Evolutionary conservation across 176 grass and related monocot species (phyloP).

Genomic region (Urochloa ruziziensis): DNA sequence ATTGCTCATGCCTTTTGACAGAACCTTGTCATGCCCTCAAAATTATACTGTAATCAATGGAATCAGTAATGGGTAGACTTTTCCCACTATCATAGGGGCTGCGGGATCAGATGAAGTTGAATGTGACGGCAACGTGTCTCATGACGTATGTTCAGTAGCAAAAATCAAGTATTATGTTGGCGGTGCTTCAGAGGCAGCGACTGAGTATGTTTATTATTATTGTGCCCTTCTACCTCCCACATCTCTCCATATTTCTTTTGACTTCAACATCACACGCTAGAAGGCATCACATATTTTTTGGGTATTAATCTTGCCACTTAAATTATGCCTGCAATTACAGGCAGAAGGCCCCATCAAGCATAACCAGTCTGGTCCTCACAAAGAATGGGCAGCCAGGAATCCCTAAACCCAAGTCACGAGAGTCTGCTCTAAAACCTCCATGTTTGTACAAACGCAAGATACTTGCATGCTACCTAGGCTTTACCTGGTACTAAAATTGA

Average conservation of each 20-base stretch:
- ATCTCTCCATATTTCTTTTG: background rate
- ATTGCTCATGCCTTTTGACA: conserved; percentile 13
- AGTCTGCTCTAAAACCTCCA: conserved; percentile 53
- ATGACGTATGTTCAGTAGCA: conserved; percentile 55
- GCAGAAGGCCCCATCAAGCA: conserved; percentile 53
- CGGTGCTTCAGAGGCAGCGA: conserved; percentile 49
- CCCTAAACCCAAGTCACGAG: conserved; percentile 53
- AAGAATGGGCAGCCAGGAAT: conserved; percentile 57
- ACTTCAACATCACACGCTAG: background rate
- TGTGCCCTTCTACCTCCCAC: no score
- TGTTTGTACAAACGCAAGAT: conserved; percentile 17
- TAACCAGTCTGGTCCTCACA: conserved; percentile 49
- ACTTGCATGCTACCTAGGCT: background rate
- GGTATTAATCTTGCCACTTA: background rate
- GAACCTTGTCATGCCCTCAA: conserved; percentile 16
- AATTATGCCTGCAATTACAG: conserved; percentile 44
- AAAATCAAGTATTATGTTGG: conserved; percentile 70
- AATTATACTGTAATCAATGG: conserved; percentile 27
- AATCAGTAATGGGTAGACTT: conserved; percentile 16
- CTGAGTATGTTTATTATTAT: conserved; percentile 61
- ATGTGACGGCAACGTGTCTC: conserved; percentile 73
- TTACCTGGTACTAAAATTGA: background rate
- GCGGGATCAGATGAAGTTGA: conserved; percentile 43
- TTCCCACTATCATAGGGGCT: conserved; percentile 7
- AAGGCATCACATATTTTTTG: background rate